A percentile compares a stretch with the other conserved stretches of the same genome.
Conservation (phyloP, 23 red algal genomes). For the Gracilariopsis chorda region DNA sequence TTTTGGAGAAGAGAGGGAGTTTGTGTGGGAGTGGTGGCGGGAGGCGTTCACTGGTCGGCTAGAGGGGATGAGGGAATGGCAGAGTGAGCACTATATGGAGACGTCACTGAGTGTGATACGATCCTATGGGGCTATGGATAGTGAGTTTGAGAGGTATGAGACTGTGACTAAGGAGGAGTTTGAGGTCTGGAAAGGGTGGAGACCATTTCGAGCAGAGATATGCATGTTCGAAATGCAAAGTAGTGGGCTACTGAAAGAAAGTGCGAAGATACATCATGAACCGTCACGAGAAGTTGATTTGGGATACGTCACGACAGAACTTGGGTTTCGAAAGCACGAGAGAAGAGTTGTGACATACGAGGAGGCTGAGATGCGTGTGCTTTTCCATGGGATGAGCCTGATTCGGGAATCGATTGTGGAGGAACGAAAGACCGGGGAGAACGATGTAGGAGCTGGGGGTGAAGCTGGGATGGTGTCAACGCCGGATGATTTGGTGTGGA, state of each 20-base stretch:
- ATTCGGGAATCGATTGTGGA: neutral
- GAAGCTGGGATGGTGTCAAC: too few relatives aligned
- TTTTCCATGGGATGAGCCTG: neutral
- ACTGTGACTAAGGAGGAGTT: neutral
- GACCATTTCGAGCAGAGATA: neutral
- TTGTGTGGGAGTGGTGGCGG: neutral
- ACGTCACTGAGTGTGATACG: neutral
- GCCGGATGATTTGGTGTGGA: neutral
- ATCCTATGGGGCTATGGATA: neutral
- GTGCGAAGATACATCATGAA: neutral
- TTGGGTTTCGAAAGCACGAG: neutral
- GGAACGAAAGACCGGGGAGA: neutral
- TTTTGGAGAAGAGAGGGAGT: neutral
- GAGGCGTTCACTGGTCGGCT: neutral
- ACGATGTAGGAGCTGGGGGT: neutral
- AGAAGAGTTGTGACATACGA: neutral
- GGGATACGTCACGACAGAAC: neutral
- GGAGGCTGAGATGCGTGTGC: neutral
- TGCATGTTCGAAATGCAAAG: neutral
- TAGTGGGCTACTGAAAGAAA: neutral
- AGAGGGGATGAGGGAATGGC: neutral
- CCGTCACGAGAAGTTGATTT: neutral
- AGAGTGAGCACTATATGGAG: neutral
- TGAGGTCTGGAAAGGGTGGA: neutral
- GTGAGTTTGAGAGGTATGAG: neutral